phyloP scores from a whole-genome alignment of 768 basidiomycete genomes.

The Auricularia sp. region DNA sequence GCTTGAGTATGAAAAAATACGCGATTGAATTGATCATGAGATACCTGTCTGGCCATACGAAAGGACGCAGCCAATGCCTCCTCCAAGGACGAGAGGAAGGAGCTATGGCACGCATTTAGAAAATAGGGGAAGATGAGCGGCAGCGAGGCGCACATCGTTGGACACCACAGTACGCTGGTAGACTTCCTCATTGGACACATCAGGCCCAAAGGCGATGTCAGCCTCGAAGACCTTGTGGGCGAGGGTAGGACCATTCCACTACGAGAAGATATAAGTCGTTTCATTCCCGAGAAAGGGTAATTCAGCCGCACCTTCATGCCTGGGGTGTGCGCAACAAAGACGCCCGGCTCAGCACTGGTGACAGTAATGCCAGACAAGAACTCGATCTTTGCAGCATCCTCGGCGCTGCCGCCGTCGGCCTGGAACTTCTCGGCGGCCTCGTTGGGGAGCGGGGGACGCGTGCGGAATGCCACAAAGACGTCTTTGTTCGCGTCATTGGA shows the following conservation, averaged over 20 bases:
- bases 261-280: not conserved
- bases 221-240: conserved; percentile 24
- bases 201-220: conserved; percentile 26
- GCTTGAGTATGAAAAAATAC: not conserved
- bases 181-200: conserved; percentile 23
- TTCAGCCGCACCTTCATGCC: conserved; percentile 20
- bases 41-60: conserved; percentile 23
- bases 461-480: conserved; percentile 27
- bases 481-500: conserved; percentile 7
- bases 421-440: conserved; percentile 13
- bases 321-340: conserved; percentile 25
- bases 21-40: conserved; percentile 9
- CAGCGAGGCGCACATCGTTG: conserved; percentile 17
- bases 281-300: too few relatives aligned
- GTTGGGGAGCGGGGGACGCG: conserved; percentile 22
- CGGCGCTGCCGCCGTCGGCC: conserved; percentile 6
- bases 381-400: conserved; percentile 11
- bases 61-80: conserved; percentile 23
- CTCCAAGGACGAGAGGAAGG: conserved; percentile 20
- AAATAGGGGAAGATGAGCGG: not conserved
- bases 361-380: conserved; percentile 23
- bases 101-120: conserved; percentile 11
- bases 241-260: conserved; percentile 28
- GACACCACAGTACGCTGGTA: conserved; percentile 23
- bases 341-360: conserved; percentile 22